Conservation (phyloP, 2,329 filamentous ascomycete species). For the Sarocladiaceae sp. region DNA sequence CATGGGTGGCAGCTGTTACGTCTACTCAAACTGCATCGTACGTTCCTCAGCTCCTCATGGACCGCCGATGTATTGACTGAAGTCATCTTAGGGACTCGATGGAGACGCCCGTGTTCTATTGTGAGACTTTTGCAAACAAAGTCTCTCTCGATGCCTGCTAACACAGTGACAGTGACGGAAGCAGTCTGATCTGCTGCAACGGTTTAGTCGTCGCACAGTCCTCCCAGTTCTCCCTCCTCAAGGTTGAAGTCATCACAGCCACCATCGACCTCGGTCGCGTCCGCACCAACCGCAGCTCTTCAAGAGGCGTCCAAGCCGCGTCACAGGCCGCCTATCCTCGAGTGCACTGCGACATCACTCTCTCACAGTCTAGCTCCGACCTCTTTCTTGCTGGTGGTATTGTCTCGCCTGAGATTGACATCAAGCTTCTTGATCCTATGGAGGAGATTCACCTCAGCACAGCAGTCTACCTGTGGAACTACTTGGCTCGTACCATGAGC, state of each 20-base stretch:
- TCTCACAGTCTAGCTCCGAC: slow-evolving; percentile 19
- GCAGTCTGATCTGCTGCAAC: slow-evolving; percentile 60
- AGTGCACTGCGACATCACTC: slow-evolving; percentile 24
- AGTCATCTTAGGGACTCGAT: slow-evolving; percentile 38
- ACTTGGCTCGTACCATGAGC: slow-evolving; percentile 43
- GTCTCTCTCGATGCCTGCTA: not conserved
- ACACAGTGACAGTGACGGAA: slow-evolving; percentile 42
- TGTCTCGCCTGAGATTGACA: slow-evolving; percentile 13
- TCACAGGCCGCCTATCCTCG: slow-evolving; percentile 30
- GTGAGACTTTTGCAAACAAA: not conserved
- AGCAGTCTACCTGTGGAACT: slow-evolving; percentile 45
- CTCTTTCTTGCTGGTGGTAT: slow-evolving; percentile 22
- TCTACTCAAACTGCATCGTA: slow-evolving; percentile 27
- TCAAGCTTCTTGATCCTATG: slow-evolving; percentile 22
- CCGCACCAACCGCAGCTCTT: slow-evolving; percentile 51
- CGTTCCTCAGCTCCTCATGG: slow-evolving; percentile 3
- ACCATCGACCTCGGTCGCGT: slow-evolving; percentile 70
- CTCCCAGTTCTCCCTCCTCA: slow-evolving; percentile 48
- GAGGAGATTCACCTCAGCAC: slow-evolving; percentile 12
- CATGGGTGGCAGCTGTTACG: slow-evolving; percentile 48
- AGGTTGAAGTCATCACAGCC: slow-evolving; percentile 59
- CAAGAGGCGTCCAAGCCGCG: slow-evolving; percentile 37
- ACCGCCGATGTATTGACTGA: not conserved
- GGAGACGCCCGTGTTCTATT: slow-evolving; percentile 13
- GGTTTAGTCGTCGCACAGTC: slow-evolving; percentile 61